Conservation (phyloP, 2,329 filamentous ascomycete genomes). For the Fusarium sp. region DNA sequence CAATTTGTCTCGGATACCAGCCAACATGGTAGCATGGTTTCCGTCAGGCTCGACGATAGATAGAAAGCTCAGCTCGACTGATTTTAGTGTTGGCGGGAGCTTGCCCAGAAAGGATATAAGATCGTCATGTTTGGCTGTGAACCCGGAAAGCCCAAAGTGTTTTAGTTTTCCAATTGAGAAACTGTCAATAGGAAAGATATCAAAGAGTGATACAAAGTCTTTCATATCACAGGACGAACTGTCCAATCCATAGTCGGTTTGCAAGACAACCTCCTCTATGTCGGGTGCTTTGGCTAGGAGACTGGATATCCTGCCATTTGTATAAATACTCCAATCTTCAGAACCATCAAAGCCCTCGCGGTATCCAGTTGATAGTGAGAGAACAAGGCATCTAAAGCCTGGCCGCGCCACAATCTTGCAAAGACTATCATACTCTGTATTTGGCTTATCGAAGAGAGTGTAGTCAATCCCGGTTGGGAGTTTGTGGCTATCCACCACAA, state of each 20-base stretch:
- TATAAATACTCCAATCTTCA: neutral
- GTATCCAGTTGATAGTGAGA: neutral
- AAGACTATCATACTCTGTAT: neutral
- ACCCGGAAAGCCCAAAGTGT: slow-evolving; percentile 5
- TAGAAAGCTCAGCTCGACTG: slow-evolving; percentile 4
- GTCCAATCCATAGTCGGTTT: too few relatives aligned
- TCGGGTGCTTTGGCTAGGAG: neutral
- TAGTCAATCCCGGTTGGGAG: neutral
- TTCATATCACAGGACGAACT: neutral
- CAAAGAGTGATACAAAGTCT: neutral
- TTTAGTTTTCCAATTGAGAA: neutral
- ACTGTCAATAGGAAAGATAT: neutral
- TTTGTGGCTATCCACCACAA: neutral
- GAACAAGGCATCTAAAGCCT: neutral
- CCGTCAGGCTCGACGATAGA: neutral
- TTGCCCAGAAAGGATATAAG: neutral
- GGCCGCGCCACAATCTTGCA: neutral
- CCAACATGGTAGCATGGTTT: neutral
- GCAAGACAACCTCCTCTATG: neutral
- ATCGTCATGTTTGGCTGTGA: neutral
- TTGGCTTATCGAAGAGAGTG: neutral
- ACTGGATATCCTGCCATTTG: neutral
- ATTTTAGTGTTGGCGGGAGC: neutral
- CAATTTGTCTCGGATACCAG: slow-evolving; percentile 6
- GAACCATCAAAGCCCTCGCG: neutral